Conservation (phyloP, 208 protist genomes). For the Herpetomonas muscarum region DNA sequence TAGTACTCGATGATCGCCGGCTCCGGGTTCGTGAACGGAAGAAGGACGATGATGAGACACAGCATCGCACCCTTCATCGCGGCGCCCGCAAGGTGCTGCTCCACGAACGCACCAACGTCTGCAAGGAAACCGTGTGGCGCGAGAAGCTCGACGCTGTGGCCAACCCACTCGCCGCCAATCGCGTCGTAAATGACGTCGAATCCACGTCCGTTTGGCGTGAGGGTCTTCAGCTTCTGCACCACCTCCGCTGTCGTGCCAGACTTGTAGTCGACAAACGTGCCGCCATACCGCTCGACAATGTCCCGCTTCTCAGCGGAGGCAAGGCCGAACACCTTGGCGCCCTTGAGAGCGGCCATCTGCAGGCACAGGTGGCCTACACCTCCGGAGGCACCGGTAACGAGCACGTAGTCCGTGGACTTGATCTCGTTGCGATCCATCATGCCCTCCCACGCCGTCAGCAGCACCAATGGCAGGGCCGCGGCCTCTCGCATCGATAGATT, state of each 20-base stretch:
- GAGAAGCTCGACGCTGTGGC: constrained; percentile 1
- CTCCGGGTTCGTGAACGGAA: constrained; percentile 15
- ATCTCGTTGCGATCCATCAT: constrained; percentile 12
- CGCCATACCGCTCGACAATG: constrained; percentile 12
- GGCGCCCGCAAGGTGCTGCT: background rate
- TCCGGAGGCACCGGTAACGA: constrained; percentile 12
- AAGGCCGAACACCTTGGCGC: constrained; percentile 12
- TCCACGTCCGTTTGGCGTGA: constrained; percentile 8
- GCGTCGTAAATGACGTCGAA: constrained; percentile 23
- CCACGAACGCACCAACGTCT: constrained; percentile 6
- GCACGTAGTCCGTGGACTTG: constrained; percentile 10
- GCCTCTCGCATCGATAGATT: constrained; percentile 14
- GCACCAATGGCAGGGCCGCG: constrained; percentile 13
- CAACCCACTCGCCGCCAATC: constrained; percentile 9
- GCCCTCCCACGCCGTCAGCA: constrained; percentile 16
- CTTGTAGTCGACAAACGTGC: constrained; percentile 14
- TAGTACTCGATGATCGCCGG: background rate
- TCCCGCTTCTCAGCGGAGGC: constrained; percentile 7
- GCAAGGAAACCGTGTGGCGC: constrained; percentile 10
- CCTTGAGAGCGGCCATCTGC: constrained; percentile 7
- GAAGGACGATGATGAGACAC: constrained; percentile 2
- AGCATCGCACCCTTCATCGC: constrained; percentile 13
- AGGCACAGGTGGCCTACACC: constrained; percentile 16
- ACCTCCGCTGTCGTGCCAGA: constrained; percentile 1
- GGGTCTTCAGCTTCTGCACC: background rate